A percentile compares a stretch with the other conserved stretches of the same genome.
Evolutionary conservation across 1,284 basidiomycete genomes (phyloP).

Genomic region (Singerocomus rubriflavus): DNA sequence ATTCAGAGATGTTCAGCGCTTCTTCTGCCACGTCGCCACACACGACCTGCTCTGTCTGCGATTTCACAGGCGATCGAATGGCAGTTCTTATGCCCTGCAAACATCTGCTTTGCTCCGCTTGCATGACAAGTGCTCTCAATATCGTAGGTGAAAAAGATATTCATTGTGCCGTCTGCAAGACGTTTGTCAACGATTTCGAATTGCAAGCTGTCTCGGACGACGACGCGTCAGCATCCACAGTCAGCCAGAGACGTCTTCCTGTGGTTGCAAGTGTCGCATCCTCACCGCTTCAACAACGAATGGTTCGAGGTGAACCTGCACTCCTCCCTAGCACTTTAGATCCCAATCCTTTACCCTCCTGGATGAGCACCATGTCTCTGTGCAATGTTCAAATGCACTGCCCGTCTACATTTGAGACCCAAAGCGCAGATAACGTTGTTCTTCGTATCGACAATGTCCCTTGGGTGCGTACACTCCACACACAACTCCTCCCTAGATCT

Average conservation of each 20-base stretch:
- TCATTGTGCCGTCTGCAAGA: conserved; percentile 73
- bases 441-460: conserved; percentile 82
- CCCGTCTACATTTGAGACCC: conserved; percentile 13
- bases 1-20: conserved; percentile 29
- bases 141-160: conserved; percentile 84
- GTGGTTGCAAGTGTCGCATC: conserved; percentile 11
- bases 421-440: conserved; percentile 49
- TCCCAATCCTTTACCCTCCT: conserved; percentile 24
- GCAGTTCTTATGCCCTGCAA: conserved; percentile 69
- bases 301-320: conserved; percentile 14
- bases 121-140: conserved; percentile 77
- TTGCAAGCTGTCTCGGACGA: conserved; percentile 34
- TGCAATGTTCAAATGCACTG: conserved; percentile 12
- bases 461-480: conserved; percentile 54
- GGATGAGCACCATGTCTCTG: conserved; percentile 24
- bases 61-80: conserved; percentile 43
- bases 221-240: conserved; percentile 17
- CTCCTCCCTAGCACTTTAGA: conserved; percentile 28
- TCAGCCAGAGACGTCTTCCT: conserved; percentile 12
- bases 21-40: conserved; percentile 11
- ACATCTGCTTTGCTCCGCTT: conserved; percentile 72
- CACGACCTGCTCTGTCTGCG: conserved; percentile 50
- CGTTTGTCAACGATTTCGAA: conserved; percentile 64
- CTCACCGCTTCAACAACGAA: conserved; percentile 28
- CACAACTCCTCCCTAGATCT: conserved; percentile 4